phyloP scores from a whole-genome alignment of 768 basidiomycete species.

The Gymnopilus dilepis region DNA sequence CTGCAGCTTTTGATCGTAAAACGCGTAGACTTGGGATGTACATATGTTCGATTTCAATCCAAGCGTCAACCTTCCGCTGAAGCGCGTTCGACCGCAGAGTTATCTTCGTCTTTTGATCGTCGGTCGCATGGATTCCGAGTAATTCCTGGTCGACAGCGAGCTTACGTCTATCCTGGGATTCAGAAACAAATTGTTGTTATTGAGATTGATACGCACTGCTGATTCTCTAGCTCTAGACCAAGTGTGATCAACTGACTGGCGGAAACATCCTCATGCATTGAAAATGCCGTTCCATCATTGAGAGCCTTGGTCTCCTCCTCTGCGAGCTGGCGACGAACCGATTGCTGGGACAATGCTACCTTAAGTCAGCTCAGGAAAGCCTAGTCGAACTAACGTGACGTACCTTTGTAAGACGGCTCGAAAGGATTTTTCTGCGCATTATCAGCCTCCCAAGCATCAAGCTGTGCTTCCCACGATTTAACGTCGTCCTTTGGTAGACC shows the following conservation, averaged over 20 bases:
- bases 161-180: slow-evolving; percentile 2
- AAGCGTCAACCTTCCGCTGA: slow-evolving; percentile 5
- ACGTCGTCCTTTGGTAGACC: background rate
- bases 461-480: background rate
- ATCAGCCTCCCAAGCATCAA: background rate
- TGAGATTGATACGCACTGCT: slow-evolving; percentile 4
- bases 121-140: slow-evolving; percentile 9
- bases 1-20: background rate
- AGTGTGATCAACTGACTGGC: slow-evolving; percentile 9
- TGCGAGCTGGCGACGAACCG: background rate
- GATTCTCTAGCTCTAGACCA: slow-evolving; percentile 15
- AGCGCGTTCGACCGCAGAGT: slow-evolving; percentile 10
- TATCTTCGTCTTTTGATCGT: slow-evolving; percentile 8
- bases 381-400: background rate
- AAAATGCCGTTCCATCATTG: background rate
- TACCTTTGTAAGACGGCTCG: background rate
- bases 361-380: background rate
- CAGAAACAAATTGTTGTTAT: background rate
- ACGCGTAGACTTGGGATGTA: slow-evolving; percentile 7
- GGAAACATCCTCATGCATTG: background rate
- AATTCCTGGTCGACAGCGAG: background rate
- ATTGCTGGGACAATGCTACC: background rate
- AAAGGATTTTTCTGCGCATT: background rate
- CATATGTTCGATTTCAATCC: slow-evolving; percentile 15
- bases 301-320: background rate